These are phyloP conservation scores for Diaporthe ilicicola DNA, from an alignment of 2,329 filamentous ascomycete species.

Conservation along the genomic window DNA sequence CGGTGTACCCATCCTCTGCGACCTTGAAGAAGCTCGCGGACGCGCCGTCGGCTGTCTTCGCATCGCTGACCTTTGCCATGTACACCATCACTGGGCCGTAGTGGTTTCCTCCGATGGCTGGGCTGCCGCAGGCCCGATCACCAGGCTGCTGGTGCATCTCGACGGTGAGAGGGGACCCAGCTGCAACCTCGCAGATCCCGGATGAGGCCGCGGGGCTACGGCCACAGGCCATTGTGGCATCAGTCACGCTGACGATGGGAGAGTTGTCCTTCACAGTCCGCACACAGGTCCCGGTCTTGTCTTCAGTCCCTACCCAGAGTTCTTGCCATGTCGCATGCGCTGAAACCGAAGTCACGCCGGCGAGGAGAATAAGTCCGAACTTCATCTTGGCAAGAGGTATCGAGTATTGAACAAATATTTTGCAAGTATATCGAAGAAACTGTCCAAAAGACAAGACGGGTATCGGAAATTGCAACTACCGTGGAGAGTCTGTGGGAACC, in stretches of 20 bases:
- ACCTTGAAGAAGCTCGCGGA: constrained; percentile 61
- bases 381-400: not conserved
- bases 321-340: constrained; percentile 27
- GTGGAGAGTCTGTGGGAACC: not conserved
- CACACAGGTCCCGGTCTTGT: constrained; percentile 21
- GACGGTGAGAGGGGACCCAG: constrained; percentile 57
- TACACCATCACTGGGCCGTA: constrained; percentile 63
- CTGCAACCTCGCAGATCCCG: constrained; percentile 43
- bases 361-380: constrained; percentile 11
- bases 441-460: not conserved
- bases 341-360: constrained; percentile 21
- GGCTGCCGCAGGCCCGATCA: constrained; percentile 54
- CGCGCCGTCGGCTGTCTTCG: constrained; percentile 52
- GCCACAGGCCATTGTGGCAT: constrained; percentile 51
- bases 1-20: constrained; percentile 56
- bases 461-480: not conserved
- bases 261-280: constrained; percentile 47
- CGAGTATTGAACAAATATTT: not conserved
- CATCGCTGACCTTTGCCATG: constrained; percentile 58
- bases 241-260: constrained; percentile 53
- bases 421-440: not conserved
- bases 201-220: constrained; percentile 45
- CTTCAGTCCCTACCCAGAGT: constrained; percentile 24
- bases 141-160: constrained; percentile 58
- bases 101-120: constrained; percentile 63